A percentile compares a stretch with the other conserved stretches of the same genome.
These are phyloP conservation scores for Penicillium sp. DNA, from an alignment of 2,329 filamentous ascomycete species.

Conservation along the genomic window DNA sequence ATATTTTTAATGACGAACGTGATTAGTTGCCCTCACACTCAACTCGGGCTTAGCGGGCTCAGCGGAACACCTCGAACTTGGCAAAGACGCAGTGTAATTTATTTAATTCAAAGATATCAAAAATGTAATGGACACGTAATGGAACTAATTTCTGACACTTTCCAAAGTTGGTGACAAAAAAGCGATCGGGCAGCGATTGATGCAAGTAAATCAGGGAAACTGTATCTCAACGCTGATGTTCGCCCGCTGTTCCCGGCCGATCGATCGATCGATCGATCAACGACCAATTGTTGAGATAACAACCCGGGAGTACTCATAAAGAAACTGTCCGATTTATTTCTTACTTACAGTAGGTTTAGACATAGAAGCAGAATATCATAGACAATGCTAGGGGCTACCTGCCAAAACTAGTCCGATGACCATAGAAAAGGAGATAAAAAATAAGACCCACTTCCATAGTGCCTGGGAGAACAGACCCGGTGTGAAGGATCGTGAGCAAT, in stretches of 20 bases:
- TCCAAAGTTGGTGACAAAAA: not conserved
- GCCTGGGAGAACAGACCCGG: not conserved
- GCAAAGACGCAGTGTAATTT: not conserved
- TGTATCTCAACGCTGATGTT: not conserved
- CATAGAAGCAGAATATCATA: not conserved
- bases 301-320: not conserved
- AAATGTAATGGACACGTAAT: not conserved
- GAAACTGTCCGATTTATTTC: not conserved
- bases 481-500: not conserved
- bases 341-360: not conserved
- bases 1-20: too few species aligned
- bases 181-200: not conserved
- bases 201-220: not conserved
- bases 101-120: not conserved
- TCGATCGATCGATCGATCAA: not conserved
- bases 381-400: not conserved
- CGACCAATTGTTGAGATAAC: not conserved
- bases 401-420: not conserved
- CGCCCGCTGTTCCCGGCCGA: not conserved
- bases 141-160: not conserved
- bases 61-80: too few species aligned
- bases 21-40: too few species aligned
- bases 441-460: not conserved
- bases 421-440: not conserved
- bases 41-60: too few species aligned